Conservation (phyloP, 345 rosid genomes). For the Ricinus communis region DNA sequence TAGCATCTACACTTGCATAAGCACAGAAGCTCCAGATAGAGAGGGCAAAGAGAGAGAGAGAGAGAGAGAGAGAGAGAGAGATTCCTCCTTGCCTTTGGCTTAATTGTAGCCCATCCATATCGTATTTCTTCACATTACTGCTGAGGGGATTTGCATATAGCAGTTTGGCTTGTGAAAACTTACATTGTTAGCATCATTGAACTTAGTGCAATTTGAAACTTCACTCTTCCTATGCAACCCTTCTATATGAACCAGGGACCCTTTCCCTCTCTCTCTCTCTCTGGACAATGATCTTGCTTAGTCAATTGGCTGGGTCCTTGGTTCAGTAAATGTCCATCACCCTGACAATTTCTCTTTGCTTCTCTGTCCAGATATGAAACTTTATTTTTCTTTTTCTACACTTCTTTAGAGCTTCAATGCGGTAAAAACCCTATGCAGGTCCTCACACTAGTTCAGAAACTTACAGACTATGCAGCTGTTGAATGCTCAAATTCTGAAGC, state of each 20-base stretch:
- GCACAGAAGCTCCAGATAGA: neutral
- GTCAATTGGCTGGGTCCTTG: neutral
- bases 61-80: conserved; percentile 1
- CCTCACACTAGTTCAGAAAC: conserved; percentile 30
- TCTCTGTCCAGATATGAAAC: neutral
- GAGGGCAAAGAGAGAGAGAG: neutral
- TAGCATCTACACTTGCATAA: neutral
- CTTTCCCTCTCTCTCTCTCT: neutral
- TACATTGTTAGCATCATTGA: neutral
- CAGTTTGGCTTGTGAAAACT: neutral
- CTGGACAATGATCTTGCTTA: neutral
- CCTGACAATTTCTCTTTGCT: neutral
- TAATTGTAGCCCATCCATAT: neutral
- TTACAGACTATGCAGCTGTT: conserved; percentile 6
- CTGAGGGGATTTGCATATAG: neutral
- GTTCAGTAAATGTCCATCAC: neutral
- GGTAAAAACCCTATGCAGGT: conserved; percentile 30
- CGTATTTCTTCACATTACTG: neutral
- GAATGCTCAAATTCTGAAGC: conserved; percentile 30
- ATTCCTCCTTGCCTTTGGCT: neutral
- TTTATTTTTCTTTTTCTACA: neutral
- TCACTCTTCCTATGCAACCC: neutral
- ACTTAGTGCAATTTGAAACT: neutral
- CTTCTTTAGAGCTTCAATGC: conserved; percentile 8
- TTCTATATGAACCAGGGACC: neutral